Conservation (phyloP, 305 asterid species). For the Solanum hybrid region DNA sequence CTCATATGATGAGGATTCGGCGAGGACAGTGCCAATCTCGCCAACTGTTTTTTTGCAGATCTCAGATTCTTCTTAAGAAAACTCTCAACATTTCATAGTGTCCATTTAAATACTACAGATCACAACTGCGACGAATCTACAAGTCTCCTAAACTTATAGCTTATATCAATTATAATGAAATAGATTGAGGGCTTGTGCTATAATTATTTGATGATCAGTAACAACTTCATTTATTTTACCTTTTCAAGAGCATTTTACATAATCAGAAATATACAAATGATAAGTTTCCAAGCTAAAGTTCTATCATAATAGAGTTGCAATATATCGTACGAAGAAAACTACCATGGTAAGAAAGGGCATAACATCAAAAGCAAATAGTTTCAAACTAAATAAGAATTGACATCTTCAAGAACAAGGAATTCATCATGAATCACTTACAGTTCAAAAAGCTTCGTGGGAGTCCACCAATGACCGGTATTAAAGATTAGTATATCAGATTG, state of each 20-base stretch:
- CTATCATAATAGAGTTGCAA: background rate
- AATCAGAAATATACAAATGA: background rate
- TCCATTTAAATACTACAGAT: background rate
- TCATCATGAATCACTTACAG: slow-evolving; percentile 39
- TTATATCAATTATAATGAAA: background rate
- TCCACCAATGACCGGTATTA: slow-evolving; percentile 98
- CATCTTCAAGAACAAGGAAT: background rate
- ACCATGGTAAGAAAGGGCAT: background rate
- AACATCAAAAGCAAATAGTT: background rate
- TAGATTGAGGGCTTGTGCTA: background rate
- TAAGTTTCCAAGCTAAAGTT: background rate
- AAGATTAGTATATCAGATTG: slow-evolving; percentile 77
- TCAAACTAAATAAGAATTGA: background rate
- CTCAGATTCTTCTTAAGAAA: background rate
- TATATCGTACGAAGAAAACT: background rate
- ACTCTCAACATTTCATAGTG: background rate
- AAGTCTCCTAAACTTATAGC: background rate
- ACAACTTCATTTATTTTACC: background rate
- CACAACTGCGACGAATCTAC: background rate
- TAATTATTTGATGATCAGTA: background rate
- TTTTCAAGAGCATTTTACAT: background rate
- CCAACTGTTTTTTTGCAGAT: background rate
- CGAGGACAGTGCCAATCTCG: background rate
- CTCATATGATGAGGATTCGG: background rate
- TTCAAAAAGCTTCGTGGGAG: slow-evolving; percentile 63